Conservation (phyloP, 1,139 yeast genomes). For the Yamadazyma membranifaciens region DNA sequence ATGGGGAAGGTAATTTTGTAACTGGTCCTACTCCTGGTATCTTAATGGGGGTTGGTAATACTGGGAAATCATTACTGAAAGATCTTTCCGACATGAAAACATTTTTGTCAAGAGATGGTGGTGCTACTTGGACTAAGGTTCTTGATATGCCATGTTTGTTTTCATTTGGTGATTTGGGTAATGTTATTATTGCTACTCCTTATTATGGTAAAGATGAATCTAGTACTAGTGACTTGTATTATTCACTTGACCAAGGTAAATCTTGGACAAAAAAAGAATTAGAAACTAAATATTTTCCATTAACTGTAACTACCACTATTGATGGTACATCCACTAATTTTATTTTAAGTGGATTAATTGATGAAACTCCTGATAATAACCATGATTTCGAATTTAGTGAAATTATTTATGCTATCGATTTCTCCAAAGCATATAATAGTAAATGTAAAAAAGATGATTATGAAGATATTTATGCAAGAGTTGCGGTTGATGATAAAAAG, state of each 20-base stretch:
- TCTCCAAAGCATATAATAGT: slow-evolving; percentile 55
- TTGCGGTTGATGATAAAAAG: slow-evolving; percentile 37
- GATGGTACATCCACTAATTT: slow-evolving; percentile 73
- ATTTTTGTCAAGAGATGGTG: slow-evolving; percentile 76
- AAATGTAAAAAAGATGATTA: slow-evolving; percentile 56
- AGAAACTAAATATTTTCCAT: slow-evolving; percentile 48
- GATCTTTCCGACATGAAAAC: slow-evolving; percentile 38
- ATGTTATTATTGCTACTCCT: slow-evolving; percentile 64
- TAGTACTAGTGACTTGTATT: slow-evolving; percentile 37
- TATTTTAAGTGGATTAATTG: slow-evolving; percentile 48
- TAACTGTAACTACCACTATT: slow-evolving; percentile 54
- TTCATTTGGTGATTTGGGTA: slow-evolving; percentile 80
- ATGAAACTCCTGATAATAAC: slow-evolving; percentile 18
- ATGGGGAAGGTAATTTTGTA: slow-evolving; percentile 56
- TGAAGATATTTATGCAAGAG: slow-evolving; percentile 68
- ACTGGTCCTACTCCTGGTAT: slow-evolving; percentile 76
- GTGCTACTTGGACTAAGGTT: slow-evolving; percentile 63
- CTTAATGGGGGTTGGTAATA: slow-evolving; percentile 56
- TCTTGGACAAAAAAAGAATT: slow-evolving; percentile 57
- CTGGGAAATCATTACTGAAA: slow-evolving; percentile 35
- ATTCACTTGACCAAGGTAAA: slow-evolving; percentile 73
- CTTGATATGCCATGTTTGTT: slow-evolving; percentile 55
- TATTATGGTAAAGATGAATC: slow-evolving; percentile 24
- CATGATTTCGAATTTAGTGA: slow-evolving; percentile 16
- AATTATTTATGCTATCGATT: slow-evolving; percentile 54